Evolutionary conservation across 177 flowering plant species (phyloP).

Genomic region (Tripterygium wilfordii): DNA sequence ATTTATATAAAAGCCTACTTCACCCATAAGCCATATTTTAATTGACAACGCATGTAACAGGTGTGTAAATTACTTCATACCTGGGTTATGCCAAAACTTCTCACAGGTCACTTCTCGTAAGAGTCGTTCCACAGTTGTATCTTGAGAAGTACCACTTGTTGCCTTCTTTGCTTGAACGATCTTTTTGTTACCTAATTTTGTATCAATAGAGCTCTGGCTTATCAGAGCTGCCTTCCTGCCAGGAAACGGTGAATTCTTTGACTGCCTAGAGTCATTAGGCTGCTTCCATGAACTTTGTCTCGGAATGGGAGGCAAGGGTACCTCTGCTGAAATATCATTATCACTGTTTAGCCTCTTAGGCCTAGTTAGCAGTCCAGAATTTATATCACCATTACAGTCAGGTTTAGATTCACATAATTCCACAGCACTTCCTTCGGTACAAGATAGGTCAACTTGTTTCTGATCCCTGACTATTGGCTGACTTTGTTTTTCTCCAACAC

Average conservation of each 20-base stretch:
- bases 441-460: constrained; percentile 45
- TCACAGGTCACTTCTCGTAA: constrained; percentile 94
- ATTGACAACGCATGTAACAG: no score
- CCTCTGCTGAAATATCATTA: constrained; percentile 45
- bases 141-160: constrained; percentile 35
- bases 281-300: constrained; percentile 81
- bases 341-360: constrained; percentile 46
- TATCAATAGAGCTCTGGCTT: constrained; percentile 46
- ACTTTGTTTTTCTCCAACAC: constrained; percentile 52
- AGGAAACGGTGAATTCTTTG: constrained; percentile 36
- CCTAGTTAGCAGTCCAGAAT: constrained; percentile 35
- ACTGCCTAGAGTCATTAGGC: constrained; percentile 45
- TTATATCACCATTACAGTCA: constrained; percentile 62
- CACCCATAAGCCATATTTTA: no score
- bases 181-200: constrained; percentile 55
- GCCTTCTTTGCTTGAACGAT: constrained; percentile 62
- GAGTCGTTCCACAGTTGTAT: constrained; percentile 94
- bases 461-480: constrained; percentile 42
- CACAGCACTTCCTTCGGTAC: constrained; percentile 38
- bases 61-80: no score
- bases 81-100: constrained; percentile 95
- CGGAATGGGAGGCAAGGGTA: constrained; percentile 30
- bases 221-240: constrained; percentile 33
- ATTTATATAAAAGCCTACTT: neutral
- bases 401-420: constrained; percentile 54